These are phyloP conservation scores for Schrenkiella parvula DNA, from an alignment of 345 rosid species.

Conservation along the genomic window DNA sequence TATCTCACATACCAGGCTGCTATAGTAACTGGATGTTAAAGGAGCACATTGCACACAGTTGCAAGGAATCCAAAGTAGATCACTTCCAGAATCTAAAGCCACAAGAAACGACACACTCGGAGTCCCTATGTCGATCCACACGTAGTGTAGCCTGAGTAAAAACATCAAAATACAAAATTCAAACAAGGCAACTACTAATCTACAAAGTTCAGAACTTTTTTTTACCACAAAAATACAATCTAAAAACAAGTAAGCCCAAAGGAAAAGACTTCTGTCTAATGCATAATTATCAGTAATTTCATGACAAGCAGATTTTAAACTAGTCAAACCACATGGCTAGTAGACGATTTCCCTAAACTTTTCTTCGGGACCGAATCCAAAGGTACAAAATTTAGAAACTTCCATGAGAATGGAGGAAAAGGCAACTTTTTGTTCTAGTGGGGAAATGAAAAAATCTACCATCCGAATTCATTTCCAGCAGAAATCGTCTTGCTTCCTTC, in stretches of 20 bases:
- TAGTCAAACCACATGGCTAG: neutral
- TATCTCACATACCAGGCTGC: slow-evolving; percentile 49
- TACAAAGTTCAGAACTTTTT: neutral
- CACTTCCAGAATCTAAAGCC: slow-evolving; percentile 81
- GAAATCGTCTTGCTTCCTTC: slow-evolving; percentile 73
- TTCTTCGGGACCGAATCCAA: neutral
- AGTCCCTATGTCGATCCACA: slow-evolving; percentile 81
- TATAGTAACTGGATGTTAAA: slow-evolving; percentile 55
- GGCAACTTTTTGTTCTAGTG: neutral
- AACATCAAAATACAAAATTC: neutral
- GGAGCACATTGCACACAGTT: slow-evolving; percentile 81
- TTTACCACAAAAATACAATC: neutral
- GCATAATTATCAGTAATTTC: neutral
- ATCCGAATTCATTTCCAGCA: slow-evolving; percentile 68
- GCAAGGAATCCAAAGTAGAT: slow-evolving; percentile 88
- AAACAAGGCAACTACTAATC: neutral
- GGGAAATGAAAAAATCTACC: slow-evolving; percentile 35
- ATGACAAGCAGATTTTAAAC: neutral
- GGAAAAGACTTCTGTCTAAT: neutral
- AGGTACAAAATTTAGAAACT: neutral
- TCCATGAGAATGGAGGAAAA: neutral
- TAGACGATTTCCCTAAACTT: neutral
- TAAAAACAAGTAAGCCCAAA: neutral
- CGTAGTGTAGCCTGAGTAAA: slow-evolving; percentile 62
- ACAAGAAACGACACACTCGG: slow-evolving; percentile 78